Base-by-base conservation (phyloP, 768 basidiomycete genomes). In the Hirschioporus abietinus region DNA sequence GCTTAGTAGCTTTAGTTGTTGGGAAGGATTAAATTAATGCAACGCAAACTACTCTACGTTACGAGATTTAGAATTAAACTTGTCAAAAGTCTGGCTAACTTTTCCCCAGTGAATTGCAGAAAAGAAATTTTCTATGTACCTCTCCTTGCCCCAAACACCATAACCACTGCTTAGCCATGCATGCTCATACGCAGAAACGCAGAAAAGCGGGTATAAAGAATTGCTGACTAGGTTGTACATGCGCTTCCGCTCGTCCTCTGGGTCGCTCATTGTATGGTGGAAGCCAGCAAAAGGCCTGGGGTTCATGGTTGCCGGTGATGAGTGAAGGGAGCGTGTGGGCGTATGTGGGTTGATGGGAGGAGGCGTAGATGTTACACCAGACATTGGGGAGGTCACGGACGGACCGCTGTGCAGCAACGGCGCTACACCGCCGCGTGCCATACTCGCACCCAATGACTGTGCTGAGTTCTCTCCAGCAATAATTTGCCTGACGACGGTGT, bases 91-190 rank as follows among this genome's bases (percentile, higher is more conserved):
- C 12, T 52, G 6, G 20, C 72, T 73, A 68, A 91, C 85, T 72
- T 84, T 86, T 52, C 77, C 71, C 94, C 94, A 96, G 74, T 96
- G 82, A 64, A 96, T 76, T 24, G 89, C 90, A 10, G 79, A 81
- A 93, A 93, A 96, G 78, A 95, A 94, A 73, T 88, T 83, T 71
- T 82, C 85, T 73, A 96, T 74, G 83, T 93, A 96, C 71, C 84
- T 84, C 74, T 96, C 93, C 77, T 93, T 92, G 26, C 95, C 94
- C 92, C 92, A 95, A 5, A 96, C 85, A 5, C 94, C 94, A 70
- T 90, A 94, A 52, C 91, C 92, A 24, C 90, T 88, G 63, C 82
- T 81, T 72, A 96, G 81, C 92, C 93, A 96, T 27, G 90, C 89
- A 70, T 93, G 94, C 75, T 95, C 93, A 70, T 94, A 85, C 5